Base-by-base conservation (phyloP, 306 rosid genomes). In the Potentilla sterilis region DNA sequence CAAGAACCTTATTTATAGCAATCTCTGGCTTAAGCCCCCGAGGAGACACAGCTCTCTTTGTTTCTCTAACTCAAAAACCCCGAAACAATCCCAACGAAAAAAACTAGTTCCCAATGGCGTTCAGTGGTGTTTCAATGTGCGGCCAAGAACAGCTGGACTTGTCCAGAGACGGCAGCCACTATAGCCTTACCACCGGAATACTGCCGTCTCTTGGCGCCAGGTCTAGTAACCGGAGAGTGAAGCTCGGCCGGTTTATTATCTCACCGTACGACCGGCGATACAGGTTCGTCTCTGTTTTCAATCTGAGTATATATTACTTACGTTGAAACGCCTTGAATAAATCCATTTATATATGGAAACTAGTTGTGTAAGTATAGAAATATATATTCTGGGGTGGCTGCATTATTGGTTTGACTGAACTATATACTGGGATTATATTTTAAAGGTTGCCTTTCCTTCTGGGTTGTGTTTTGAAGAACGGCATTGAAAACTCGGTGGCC, bases 121-220 rank as follows among this genome's bases (percentile, higher is more conserved):
- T 35, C 46, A 64, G 28, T 8, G 46, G 69, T 18, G 81, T 80
- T 76, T 61, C 84, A 5, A 75, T 88, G 81, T 90, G 96, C 41
- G 88, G 89, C 0, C 67, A 90, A 70, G 87, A 88, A 46, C 90
- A 90, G 83, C 15, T 90, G 0, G 96, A 96, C 13, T 21, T 87
- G 19, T 90, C 99, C 2, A 81, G 93, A 41, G 98, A 96, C 43
- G 97, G 97, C 12, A 92, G 96, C 67, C 96, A 92, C 4, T 90
- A 85, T 64, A 95, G 97, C 28, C 91, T 95, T 24, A 58, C 97
- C 0, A 90, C 90, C 10, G 98, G 93, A 0, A 80, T 96, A 19
- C 70, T 96, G 21, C 99, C 99, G 2, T 86, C 99, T 6, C 93
- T 96, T 3, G 99, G 98, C 0, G 98, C 96, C 15, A 75, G 86